Evolutionary conservation across 345 rosid species (phyloP), one percentile per base, ranked within the genome.

Genomic region (Turnera subulata): DNA sequence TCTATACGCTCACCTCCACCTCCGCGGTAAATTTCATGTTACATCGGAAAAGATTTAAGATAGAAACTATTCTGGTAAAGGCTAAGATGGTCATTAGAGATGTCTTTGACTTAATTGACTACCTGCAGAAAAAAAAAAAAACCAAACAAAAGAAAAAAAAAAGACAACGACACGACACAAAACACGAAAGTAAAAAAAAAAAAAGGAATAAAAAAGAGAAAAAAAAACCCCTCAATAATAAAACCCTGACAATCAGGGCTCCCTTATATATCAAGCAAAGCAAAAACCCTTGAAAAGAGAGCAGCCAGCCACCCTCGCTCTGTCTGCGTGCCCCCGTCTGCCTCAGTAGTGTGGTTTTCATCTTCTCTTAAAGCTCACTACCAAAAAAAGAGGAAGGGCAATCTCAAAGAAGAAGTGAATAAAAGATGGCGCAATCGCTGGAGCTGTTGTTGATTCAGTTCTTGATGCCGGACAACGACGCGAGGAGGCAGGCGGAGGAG

Each of bases 381-480:
- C n/a, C n/a, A n/a, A n/a, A n/a, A n/a, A n/a, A n/a, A n/a, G n/a
- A n/a, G n/a, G n/a, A n/a, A n/a, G n/a, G n/a, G n/a, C n/a, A n/a
- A n/a, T n/a, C n/a, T 29, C 8, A 29, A 29, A 29, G 16, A 26
- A 48, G n/a, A n/a, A n/a, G n/a, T n/a, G n/a, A n/a, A n/a, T n/a
- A 26, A 23, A 56, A 23, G 29, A 93, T 93, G 99, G 86, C 97
- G 40, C 99, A 93, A 56, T 90, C 99, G 44, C 82, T 93, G 1
- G 99, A 93, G 61, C 71, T 93, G 56, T 59, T 93, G 59, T 61
- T 93, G 81, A 93, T 93, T 69, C 99, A 93, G 44, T 93, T 93
- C 75, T 72, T 93, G 72, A 93, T 93, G 99, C 99, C 99, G 5
- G 99, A 93, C 76, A 93, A 93, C 63, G 99, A 93, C 67, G 97